Evolutionary conservation across 768 basidiomycete species (phyloP).

Genomic region (Mrakia frigida): DNA sequence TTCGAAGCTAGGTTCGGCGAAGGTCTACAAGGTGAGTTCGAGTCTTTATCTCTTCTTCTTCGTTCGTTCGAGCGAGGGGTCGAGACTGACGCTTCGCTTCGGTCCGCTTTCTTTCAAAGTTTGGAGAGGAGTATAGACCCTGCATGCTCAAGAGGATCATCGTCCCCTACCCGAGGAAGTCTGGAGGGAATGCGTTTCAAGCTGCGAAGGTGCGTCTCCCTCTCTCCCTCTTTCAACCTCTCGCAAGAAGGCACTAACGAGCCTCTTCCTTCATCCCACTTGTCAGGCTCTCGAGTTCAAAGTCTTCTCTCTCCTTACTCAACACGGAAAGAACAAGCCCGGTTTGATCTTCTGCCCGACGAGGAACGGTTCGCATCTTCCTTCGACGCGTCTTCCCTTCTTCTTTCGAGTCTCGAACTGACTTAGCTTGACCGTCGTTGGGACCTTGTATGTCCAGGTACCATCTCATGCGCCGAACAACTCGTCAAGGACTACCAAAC

Average conservation of each 20-base stretch:
- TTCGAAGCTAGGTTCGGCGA: constrained; percentile 49
- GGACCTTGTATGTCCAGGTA: constrained; percentile 41
- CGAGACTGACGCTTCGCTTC: neutral
- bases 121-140: constrained; percentile 86
- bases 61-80: too few species aligned
- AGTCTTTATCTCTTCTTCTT: neutral
- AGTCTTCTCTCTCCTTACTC: constrained; percentile 65
- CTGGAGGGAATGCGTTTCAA: constrained; percentile 51
- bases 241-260: too few species aligned
- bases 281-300: constrained; percentile 58
- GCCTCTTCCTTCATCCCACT: neutral
- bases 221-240: too few species aligned
- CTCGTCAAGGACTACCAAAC: constrained; percentile 67
- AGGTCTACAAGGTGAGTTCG: constrained; percentile 60
- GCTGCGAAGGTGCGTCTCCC: constrained; percentile 12
- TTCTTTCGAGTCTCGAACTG: neutral
- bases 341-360: constrained; percentile 85
- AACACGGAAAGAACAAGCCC: constrained; percentile 72
- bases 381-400: too few species aligned
- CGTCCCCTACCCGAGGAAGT: constrained; percentile 60
- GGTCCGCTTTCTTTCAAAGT: constrained; percentile 50
- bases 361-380: constrained; percentile 50
- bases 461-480: constrained; percentile 64
- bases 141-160: constrained; percentile 71
- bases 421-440: neutral